These are phyloP conservation scores for Phytophthora fragariae DNA, from an alignment of 352 stramenopile genomes.

Conservation along the genomic window DNA sequence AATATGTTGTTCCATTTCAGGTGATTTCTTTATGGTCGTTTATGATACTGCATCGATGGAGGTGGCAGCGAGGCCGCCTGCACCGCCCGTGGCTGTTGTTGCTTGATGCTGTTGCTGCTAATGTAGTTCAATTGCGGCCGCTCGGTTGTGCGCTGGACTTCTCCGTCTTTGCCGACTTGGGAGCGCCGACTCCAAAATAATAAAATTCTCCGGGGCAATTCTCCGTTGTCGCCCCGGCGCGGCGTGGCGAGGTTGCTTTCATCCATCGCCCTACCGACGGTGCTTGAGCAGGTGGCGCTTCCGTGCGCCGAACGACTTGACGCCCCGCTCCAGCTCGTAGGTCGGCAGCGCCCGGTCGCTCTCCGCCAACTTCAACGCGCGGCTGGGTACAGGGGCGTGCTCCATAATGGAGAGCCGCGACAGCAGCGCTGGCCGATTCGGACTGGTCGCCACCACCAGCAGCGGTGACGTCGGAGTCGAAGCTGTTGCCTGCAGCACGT, in stretches of 20 bases:
- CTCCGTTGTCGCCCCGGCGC: slow-evolving; percentile 16
- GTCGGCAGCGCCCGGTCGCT: slow-evolving; percentile 24
- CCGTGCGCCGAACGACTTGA: slow-evolving; percentile 72
- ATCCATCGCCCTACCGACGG: slow-evolving; percentile 34
- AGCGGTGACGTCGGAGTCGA: neutral
- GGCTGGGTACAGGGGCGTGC: slow-evolving; percentile 21
- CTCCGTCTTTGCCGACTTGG: neutral
- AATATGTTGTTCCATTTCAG: slow-evolving; percentile 2
- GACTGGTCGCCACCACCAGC: neutral
- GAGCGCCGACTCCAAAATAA: slow-evolving; percentile 27
- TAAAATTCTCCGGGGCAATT: slow-evolving; percentile 34
- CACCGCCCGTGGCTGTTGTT: slow-evolving; percentile 11
- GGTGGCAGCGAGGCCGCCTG: slow-evolving; percentile 6
- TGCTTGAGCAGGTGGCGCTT: slow-evolving; percentile 57
- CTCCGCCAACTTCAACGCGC: slow-evolving; percentile 27
- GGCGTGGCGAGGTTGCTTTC: slow-evolving; percentile 7
- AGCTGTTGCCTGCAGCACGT: slow-evolving; percentile 48
- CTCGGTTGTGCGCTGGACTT: neutral
- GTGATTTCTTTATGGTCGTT: slow-evolving; percentile 23
- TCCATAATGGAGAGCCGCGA: slow-evolving; percentile 34
- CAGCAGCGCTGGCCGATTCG: slow-evolving; percentile 19
- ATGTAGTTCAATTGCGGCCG: slow-evolving; percentile 9
- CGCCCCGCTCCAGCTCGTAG: slow-evolving; percentile 39
- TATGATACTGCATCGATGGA: slow-evolving; percentile 32
- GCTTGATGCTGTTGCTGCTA: neutral